A percentile compares a stretch with the other conserved stretches of the same genome.
Evolutionary conservation across 2,329 filamentous ascomycete species (phyloP).

Genomic region (Dothideomycetidae sp.): DNA sequence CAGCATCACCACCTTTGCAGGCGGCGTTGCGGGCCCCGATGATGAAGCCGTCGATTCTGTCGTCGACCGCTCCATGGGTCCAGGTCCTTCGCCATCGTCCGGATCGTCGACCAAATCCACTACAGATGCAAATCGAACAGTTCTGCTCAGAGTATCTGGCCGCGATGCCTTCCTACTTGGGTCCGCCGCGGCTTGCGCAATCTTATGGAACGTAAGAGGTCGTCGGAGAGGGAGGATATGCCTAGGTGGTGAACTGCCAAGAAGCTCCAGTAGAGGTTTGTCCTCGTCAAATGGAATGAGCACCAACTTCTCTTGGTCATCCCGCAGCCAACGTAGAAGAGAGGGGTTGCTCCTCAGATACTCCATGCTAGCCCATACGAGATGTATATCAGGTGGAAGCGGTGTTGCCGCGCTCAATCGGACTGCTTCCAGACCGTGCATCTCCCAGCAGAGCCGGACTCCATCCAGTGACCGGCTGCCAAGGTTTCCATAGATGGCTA

Average conservation of each 20-base stretch:
- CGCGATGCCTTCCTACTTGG: conserved; percentile 2
- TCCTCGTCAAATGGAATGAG: conserved; percentile 9
- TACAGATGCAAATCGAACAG: conserved; percentile 6
- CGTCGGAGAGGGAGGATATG: conserved; percentile 5
- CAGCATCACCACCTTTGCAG: conserved; percentile 6
- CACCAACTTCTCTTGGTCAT: conserved; percentile 3
- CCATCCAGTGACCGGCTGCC: conserved; percentile 2
- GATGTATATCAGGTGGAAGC: conserved; percentile 2
- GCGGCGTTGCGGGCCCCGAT: conserved; percentile 2
- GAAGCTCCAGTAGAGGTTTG: conserved; percentile 4
- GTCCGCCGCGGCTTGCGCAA: conserved; percentile 3
- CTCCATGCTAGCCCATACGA: conserved; percentile 9
- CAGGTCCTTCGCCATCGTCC: background rate
- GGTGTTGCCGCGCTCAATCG: conserved; percentile 1
- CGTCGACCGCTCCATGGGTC: background rate
- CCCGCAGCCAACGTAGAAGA: conserved; percentile 6
- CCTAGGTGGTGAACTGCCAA: conserved; percentile 3
- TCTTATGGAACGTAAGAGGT: conserved; percentile 9
- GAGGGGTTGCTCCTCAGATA: conserved; percentile 7
- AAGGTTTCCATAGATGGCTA: conserved; percentile 1
- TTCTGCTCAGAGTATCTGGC: conserved; percentile 4
- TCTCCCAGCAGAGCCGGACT: conserved; percentile 6
- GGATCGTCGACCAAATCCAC: conserved; percentile 7
- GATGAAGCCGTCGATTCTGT: conserved; percentile 1
- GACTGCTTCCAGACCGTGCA: conserved; percentile 2